Conservation (phyloP, 2,329 filamentous ascomycete genomes). For the Trichoderma sp. region DNA sequence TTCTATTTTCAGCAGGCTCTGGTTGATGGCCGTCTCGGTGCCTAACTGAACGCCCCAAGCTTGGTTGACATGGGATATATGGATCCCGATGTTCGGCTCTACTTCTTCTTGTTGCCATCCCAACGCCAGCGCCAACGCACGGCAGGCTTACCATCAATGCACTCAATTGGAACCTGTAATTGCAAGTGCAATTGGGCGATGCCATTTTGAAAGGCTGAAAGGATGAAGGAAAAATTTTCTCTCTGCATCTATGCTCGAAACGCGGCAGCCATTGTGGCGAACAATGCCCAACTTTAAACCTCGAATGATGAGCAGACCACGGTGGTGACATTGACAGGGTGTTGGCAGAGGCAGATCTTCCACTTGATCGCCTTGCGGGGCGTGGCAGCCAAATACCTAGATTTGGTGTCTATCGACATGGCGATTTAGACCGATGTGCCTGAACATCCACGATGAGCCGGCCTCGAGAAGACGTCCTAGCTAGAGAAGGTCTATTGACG, state of each 20-base stretch:
- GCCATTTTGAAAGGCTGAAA: background rate
- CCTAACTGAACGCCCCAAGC: background rate
- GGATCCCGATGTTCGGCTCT: background rate
- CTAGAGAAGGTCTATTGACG: constrained; percentile 15
- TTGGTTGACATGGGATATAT: background rate
- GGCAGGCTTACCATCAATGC: background rate
- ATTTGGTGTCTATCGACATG: background rate
- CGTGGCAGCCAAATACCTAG: background rate
- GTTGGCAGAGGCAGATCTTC: background rate
- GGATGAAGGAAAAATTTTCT: background rate
- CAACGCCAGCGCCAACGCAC: background rate
- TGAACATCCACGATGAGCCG: constrained; percentile 16
- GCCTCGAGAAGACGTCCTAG: background rate
- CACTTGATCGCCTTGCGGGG: constrained; percentile 20
- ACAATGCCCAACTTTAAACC: background rate
- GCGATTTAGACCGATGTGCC: background rate
- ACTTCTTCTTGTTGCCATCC: background rate
- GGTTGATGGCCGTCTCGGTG: background rate
- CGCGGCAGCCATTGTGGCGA: constrained; percentile 1
- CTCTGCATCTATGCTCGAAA: background rate
- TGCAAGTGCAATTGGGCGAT: background rate
- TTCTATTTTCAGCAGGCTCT: background rate
- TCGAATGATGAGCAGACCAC: constrained; percentile 8
- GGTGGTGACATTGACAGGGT: background rate
- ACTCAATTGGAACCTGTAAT: constrained; percentile 16